Percentiles rank a stretch among this genome's conserved stretches.
These are phyloP conservation scores for Dactylis glomerata DNA, from an alignment of 176 grass and related monocot genomes.

Conservation along the genomic window DNA sequence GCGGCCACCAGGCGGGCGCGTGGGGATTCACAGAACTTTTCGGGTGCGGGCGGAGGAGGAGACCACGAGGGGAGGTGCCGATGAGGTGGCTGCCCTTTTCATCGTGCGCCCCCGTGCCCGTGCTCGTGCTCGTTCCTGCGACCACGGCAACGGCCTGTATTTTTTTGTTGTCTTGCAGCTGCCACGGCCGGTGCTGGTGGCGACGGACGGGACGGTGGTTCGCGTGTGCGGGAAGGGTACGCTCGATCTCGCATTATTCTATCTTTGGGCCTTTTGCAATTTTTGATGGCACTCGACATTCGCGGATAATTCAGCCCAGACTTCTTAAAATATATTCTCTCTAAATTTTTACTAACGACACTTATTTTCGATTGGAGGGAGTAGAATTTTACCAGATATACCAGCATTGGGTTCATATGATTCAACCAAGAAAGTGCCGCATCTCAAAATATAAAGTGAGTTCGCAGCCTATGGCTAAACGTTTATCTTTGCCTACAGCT, in stretches of 20 bases:
- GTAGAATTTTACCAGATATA: too few species aligned
- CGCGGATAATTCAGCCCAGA: neutral
- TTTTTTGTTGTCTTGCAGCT: neutral
- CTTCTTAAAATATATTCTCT: neutral
- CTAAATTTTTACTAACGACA: too few species aligned
- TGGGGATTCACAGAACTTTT: neutral
- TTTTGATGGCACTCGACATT: neutral
- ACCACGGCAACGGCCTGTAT: neutral
- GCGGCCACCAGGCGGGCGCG: neutral
- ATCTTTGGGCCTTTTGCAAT: neutral
- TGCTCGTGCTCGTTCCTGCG: neutral
- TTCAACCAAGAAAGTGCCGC: too few species aligned
- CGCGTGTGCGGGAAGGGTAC: constrained; percentile 4
- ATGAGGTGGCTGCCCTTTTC: constrained; percentile 12
- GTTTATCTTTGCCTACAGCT: too few species aligned
- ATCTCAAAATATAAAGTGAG: too few species aligned
- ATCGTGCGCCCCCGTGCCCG: constrained; percentile 14
- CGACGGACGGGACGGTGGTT: neutral
- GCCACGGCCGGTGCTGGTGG: neutral
- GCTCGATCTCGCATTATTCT: neutral
- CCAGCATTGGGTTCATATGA: too few species aligned
- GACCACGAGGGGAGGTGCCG: neutral
- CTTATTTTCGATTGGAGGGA: too few species aligned
- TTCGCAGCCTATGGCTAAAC: too few species aligned
- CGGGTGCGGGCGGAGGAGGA: constrained; percentile 7